Evolutionary conservation across 2,329 filamentous ascomycete genomes (phyloP), one percentile per base, ranked within the genome.

Genomic region (Aspergillus japonicus): DNA sequence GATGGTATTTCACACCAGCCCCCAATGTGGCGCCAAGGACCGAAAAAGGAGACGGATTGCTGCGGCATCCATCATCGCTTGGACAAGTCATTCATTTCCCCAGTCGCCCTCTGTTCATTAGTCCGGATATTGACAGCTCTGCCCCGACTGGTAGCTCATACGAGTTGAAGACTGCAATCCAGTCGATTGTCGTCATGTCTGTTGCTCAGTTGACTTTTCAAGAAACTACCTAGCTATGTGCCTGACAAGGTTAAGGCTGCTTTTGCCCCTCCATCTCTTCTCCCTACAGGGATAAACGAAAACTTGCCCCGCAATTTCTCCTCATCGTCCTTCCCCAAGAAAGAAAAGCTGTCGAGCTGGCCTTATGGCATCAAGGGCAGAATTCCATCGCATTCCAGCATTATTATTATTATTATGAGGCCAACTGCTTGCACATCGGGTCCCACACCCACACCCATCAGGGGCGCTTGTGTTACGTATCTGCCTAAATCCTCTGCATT

Each of bases 401-500:
- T 44, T 6, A 44, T 44, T 14, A 44, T 44, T 6, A 44, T 44
- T 14, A 44, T 44, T 6, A 44, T 44, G 16, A 44, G 14, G 39
- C 14, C 39, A 44, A 44, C 39, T 44, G 39, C 26, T 29, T 29
- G 26, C 39, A 16, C n/a, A 19, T n/a, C 16, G n/a, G 26, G 42
- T 21, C 23, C 39, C 19, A 48, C 53, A 39, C 3, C 24, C 19
- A 21, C 21, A 21, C 2, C 16, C 23, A 33, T 55, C 53, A 55
- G 53, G 53, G 53, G 53, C 44, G 31, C 23, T 29, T 44, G 26
- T 55, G 44, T 52, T 59, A 63, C 63, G 63, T 61, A 59, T 63
- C 66, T 68, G 66, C 64, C 66, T 68, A 62, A 59, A n/a, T 56
- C 48, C 53, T 26, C 49, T 59, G 58, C 60, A 63, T 56, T 31